Conservation (phyloP, 495 filamentous ascomycete genomes). For the Cercophora sp. region DNA sequence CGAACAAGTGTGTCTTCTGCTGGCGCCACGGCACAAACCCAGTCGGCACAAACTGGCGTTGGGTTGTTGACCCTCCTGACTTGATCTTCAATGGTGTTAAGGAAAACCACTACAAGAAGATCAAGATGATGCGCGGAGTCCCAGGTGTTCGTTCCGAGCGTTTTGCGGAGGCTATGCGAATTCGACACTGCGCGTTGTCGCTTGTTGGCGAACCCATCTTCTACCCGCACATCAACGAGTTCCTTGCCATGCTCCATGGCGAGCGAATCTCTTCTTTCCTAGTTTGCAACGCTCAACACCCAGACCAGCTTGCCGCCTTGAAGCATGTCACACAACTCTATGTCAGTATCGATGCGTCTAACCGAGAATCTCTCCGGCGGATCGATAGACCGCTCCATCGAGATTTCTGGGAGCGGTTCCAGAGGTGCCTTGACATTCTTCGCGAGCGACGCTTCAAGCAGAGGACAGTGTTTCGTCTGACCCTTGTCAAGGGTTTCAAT, state of each 20-base stretch:
- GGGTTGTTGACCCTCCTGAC: conserved; percentile 87
- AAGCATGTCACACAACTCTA: conserved; percentile 88
- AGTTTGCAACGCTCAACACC: conserved; percentile 98
- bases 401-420: conserved; percentile 96
- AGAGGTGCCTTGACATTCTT: conserved; percentile 83
- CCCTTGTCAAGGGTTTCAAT: conserved; percentile 93
- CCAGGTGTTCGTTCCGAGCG: conserved; percentile 88
- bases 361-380: conserved; percentile 76
- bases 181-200: conserved; percentile 85
- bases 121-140: conserved; percentile 92
- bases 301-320: conserved; percentile 78
- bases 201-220: conserved; percentile 96
- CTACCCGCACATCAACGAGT: conserved; percentile 94
- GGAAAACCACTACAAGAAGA: conserved; percentile 90
- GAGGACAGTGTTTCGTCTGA: conserved; percentile 91
- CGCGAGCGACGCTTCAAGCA: conserved; percentile 74
- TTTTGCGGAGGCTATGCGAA: conserved; percentile 87
- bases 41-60: conserved; percentile 92
- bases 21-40: conserved; percentile 98
- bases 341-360: conserved; percentile 90
- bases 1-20: conserved; percentile 98
- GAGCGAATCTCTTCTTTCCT: conserved; percentile 91
- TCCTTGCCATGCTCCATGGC: conserved; percentile 72
- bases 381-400: conserved; percentile 91
- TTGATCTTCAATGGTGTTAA: conserved; percentile 86